Conservation (phyloP, 306 rosid genomes). For the Acmispon strigosus region DNA sequence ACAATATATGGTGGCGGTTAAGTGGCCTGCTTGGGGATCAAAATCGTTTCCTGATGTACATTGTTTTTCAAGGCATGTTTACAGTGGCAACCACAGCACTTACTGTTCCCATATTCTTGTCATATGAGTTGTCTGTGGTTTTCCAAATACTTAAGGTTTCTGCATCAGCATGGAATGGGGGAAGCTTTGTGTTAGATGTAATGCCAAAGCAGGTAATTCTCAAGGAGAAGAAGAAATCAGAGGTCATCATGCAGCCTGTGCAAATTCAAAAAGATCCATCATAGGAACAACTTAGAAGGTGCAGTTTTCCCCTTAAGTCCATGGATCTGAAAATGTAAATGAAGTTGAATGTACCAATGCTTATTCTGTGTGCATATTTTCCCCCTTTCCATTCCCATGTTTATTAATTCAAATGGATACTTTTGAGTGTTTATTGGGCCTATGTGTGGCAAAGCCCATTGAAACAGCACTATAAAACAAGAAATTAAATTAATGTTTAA, state of each 20-base stretch:
- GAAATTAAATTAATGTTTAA: background rate
- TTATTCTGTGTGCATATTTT: background rate
- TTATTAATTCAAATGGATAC: too few species aligned
- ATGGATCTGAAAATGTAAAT: background rate
- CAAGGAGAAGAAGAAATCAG: conserved; percentile 74
- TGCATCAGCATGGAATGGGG: conserved; percentile 89
- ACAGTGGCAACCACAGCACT: conserved; percentile 91
- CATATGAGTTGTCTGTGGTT: conserved; percentile 54
- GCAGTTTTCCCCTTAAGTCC: background rate
- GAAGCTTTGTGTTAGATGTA: conserved; percentile 84
- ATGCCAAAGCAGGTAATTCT: conserved; percentile 93
- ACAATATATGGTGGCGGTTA: conserved; percentile 83
- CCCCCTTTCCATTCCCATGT: background rate
- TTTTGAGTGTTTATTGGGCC: too few species aligned
- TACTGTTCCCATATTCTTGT: conserved; percentile 84
- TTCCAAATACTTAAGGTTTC: conserved; percentile 88
- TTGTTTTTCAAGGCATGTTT: conserved; percentile 64
- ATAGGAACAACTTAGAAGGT: background rate
- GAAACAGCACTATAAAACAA: background rate
- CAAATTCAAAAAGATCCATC: conserved; percentile 26
- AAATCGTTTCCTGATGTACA: conserved; percentile 78
- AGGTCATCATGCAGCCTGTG: conserved; percentile 31
- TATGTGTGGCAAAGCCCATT: too few species aligned
- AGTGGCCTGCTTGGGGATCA: conserved; percentile 94
- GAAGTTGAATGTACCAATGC: background rate